Evolutionary conservation across 108 stramenopile genomes (phyloP).

Genomic region (Schizochytrium sp.): DNA sequence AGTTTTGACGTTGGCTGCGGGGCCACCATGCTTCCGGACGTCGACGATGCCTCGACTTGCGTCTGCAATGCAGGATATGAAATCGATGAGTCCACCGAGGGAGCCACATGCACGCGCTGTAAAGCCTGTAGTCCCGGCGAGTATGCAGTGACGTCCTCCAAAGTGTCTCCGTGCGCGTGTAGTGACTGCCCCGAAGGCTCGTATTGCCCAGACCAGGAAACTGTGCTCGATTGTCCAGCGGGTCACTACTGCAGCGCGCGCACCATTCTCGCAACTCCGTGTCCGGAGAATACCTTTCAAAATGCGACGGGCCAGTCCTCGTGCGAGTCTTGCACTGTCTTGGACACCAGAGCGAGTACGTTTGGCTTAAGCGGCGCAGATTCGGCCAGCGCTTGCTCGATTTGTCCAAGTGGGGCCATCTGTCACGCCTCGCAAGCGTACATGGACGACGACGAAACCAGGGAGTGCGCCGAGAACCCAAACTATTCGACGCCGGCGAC

Average conservation of each 20-base stretch:
- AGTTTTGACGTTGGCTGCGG: neutral
- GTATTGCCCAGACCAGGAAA: slow-evolving; percentile 7
- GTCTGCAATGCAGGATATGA: neutral
- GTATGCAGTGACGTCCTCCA: neutral
- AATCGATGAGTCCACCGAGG: neutral
- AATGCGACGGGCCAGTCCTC: neutral
- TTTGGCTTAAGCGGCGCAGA: neutral
- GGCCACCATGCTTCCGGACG: neutral
- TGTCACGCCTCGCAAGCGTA: neutral
- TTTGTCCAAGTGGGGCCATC: neutral
- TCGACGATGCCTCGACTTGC: neutral
- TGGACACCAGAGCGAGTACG: neutral
- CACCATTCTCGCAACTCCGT: neutral
- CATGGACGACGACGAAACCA: neutral
- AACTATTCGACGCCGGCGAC: neutral
- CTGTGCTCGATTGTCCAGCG: neutral
- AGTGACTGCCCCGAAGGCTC: neutral
- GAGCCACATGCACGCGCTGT: neutral
- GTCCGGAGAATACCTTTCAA: neutral
- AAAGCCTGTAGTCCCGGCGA: neutral
- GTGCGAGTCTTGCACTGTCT: neutral
- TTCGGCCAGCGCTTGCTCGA: neutral
- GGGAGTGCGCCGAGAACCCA: too few species aligned
- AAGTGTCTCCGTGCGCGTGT: neutral
- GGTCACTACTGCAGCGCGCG: neutral